phyloP scores from a whole-genome alignment of 2,329 filamentous ascomycete species.

The Colletotrichum eleusines region DNA sequence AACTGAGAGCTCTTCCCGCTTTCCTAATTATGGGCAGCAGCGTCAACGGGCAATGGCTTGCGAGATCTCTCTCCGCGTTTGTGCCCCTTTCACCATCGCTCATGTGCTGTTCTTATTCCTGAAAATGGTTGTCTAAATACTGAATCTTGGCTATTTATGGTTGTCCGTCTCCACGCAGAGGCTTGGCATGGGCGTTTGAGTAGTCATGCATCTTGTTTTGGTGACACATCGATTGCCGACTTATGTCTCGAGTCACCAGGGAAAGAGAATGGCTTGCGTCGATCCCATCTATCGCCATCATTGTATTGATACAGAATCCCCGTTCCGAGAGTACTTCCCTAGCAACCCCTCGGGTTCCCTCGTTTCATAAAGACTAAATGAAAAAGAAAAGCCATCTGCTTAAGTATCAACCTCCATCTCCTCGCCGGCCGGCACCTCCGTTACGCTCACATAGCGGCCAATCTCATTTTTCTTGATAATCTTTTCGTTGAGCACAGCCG shows the following conservation, averaged over 20 bases:
- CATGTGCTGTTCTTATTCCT: neutral
- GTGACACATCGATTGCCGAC: neutral
- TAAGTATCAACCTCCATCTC: conserved; percentile 77
- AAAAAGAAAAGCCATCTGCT: conserved; percentile 37
- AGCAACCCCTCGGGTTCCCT: conserved; percentile 3
- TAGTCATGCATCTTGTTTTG: neutral
- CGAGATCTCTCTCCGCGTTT: neutral
- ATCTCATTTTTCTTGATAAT: conserved; percentile 95
- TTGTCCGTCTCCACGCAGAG: neutral
- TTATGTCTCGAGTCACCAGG: neutral
- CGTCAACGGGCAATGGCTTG: neutral
- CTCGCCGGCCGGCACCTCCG: conserved; percentile 82
- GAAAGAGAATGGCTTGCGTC: conserved; percentile 6
- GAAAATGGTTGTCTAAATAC: neutral
- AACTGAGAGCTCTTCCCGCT: conserved; percentile 4
- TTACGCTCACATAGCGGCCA: conserved; percentile 91
- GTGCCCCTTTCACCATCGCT: neutral
- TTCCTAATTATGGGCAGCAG: neutral
- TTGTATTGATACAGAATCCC: conserved; percentile 43
- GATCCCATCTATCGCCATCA: conserved; percentile 42
- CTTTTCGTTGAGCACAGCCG: conserved; percentile 95
- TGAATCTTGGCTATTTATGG: neutral
- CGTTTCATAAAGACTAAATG: conserved; percentile 5
- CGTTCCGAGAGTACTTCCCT: conserved; percentile 26
- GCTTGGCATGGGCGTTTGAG: neutral